Evolutionary conservation across 495 filamentous ascomycete genomes (phyloP), one percentile per base, ranked within the genome.

Genomic region (Hypoxylon crocopeplum): DNA sequence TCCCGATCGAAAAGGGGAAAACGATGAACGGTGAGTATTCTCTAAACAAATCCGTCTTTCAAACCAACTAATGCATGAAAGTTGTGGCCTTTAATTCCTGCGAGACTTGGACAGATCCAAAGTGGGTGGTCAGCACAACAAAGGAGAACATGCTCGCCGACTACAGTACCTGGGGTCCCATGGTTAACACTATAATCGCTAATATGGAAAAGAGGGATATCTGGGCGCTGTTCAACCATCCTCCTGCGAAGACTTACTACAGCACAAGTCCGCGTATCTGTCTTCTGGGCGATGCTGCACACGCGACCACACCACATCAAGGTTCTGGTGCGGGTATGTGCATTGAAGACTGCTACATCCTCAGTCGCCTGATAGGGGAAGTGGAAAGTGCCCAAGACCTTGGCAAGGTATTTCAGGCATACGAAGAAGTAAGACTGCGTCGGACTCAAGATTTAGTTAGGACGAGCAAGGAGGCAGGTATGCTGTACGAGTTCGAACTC

Each of bases 281-380:
- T 5, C 73, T 90, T 1, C 70, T 88, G 0, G 88, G 88, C 1
- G 88, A 90, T 58, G 87, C 88, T 0, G 87, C 87, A 0, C 88
- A 90, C 57, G 86, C 87, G 0, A 80, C 80, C 0, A 88, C 86
- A 2, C 88, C 88, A 0, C 86, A 89, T 62, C 86, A 89, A 59
- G 87, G 86, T 7, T 77, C 86, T 1, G 88, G 87, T 0, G 86
- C 86, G 0, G 86, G 87, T 0, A 82, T 86, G 71, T 84, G 85
- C 2, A 82, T 90, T 25, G 88, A 90, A 63, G 88, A 90, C 70
- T 81, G 85, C 5, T 79, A 79, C 40, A 76, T 88, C 10, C 71
- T 90, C 1, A 74, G 79, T 10, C 74, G 77, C n/a, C 64, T 90
- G 0, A 69, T 90, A 1, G 77, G 75, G 7, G 74, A 83, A 41